Conservation (phyloP, 2,329 filamentous ascomycete genomes). For the Epichloe uncinata region DNA sequence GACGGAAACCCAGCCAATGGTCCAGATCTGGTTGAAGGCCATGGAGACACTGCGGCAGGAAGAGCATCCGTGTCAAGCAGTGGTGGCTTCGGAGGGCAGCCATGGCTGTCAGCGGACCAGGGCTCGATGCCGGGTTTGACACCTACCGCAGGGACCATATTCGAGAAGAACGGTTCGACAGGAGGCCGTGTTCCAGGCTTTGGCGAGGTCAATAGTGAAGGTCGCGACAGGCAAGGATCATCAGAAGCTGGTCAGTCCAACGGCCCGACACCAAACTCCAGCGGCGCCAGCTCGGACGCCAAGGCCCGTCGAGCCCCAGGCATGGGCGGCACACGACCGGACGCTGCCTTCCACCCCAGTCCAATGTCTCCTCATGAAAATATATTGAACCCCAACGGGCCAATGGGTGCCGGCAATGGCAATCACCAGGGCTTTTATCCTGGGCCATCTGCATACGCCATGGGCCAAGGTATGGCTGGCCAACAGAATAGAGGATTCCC, state of each 20-base stretch:
- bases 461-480: slow-evolving; percentile 12
- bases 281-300: slow-evolving; percentile 19
- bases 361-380: slow-evolving; percentile 33
- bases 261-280: slow-evolving; percentile 48
- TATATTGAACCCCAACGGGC: slow-evolving; percentile 22
- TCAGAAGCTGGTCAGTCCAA: slow-evolving; percentile 37
- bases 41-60: slow-evolving; percentile 10
- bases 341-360: slow-evolving; percentile 38
- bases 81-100: slow-evolving; percentile 10
- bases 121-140: slow-evolving; percentile 22
- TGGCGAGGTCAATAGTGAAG: slow-evolving; percentile 29
- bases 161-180: slow-evolving; percentile 19
- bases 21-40: slow-evolving; percentile 27
- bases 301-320: slow-evolving; percentile 16
- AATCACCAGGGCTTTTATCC: slow-evolving; percentile 27
- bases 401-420: slow-evolving; percentile 19
- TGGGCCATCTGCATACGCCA: slow-evolving; percentile 24
- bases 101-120: slow-evolving; percentile 28
- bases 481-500: slow-evolving; percentile 22
- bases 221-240: slow-evolving; percentile 34
- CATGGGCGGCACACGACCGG: slow-evolving; percentile 24
- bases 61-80: background rate
- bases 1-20: slow-evolving; percentile 25
- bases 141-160: slow-evolving; percentile 20
- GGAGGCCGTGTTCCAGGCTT: slow-evolving; percentile 20